A percentile compares a stretch with the other conserved stretches of the same genome.
phyloP scores from a whole-genome alignment of 148 eudicot genomes.

The Spergularia marina region DNA sequence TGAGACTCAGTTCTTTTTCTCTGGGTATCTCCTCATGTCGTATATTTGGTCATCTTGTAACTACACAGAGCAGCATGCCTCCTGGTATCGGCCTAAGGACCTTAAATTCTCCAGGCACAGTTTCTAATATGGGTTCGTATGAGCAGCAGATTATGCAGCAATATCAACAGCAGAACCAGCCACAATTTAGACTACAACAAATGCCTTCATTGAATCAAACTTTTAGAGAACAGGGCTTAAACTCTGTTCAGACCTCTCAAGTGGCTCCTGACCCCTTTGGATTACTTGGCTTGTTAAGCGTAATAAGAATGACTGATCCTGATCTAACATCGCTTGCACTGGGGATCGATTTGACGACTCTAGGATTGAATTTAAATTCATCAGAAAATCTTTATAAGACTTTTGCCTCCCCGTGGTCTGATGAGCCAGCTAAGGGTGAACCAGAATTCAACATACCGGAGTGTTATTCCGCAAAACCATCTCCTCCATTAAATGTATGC shows the following conservation, averaged over 20 bases:
- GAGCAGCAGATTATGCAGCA: slow-evolving; percentile 72
- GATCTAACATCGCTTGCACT: slow-evolving; percentile 83
- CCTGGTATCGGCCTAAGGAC: slow-evolving; percentile 33
- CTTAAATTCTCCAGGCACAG: slow-evolving; percentile 29
- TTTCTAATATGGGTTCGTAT: slow-evolving; percentile 33
- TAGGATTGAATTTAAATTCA: slow-evolving; percentile 79
- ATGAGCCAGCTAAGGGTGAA: slow-evolving; percentile 90
- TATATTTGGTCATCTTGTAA: slow-evolving; percentile 3
- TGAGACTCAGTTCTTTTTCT: background rate
- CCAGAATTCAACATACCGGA: slow-evolving; percentile 78
- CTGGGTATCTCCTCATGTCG: slow-evolving; percentile 3
- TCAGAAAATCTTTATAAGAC: slow-evolving; percentile 78
- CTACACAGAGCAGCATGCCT: slow-evolving; percentile 26
- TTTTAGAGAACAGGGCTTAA: slow-evolving; percentile 72
- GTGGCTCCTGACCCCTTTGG: slow-evolving; percentile 72
- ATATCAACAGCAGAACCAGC: slow-evolving; percentile 72
- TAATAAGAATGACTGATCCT: slow-evolving; percentile 83
- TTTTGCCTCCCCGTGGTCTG: slow-evolving; percentile 93
- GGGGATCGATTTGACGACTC: slow-evolving; percentile 84
- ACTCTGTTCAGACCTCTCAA: slow-evolving; percentile 70
- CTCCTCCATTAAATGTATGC: slow-evolving; percentile 72
- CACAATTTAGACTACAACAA: slow-evolving; percentile 77
- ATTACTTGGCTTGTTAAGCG: slow-evolving; percentile 76
- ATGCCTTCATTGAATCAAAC: slow-evolving; percentile 66
- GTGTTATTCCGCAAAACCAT: slow-evolving; percentile 72